phyloP scores from a whole-genome alignment of 805 yeast genomes.

The Metschnikowia dekortorum region DNA sequence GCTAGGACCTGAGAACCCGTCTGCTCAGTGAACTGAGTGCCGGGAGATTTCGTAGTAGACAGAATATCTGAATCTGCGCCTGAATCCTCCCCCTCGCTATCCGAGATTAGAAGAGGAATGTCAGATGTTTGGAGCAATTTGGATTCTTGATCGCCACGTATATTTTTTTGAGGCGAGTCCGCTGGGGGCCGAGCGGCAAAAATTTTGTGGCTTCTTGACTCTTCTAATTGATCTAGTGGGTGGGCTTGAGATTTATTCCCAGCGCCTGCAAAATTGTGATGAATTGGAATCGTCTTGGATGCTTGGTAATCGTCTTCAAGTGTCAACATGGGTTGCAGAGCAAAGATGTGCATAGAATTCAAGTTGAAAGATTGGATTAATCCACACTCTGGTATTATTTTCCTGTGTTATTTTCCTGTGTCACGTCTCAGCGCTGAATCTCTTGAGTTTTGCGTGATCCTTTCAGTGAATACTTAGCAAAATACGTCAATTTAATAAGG shows the following conservation, averaged over 20 bases:
- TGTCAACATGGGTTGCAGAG: slow-evolving; percentile 10
- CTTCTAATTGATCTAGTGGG: neutral
- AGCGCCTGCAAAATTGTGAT: slow-evolving; percentile 1
- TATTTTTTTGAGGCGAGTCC: neutral
- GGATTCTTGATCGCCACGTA: neutral
- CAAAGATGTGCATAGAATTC: neutral
- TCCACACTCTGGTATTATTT: neutral
- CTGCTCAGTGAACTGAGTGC: slow-evolving; percentile 3
- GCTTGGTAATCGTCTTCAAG: slow-evolving; percentile 9
- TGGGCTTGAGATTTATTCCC: neutral
- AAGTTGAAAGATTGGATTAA: neutral
- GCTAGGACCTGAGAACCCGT: slow-evolving; percentile 5
- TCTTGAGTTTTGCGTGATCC: slow-evolving; percentile 6
- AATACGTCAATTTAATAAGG: neutral
- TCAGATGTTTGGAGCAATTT: slow-evolving; percentile 14
- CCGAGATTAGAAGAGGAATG: slow-evolving; percentile 31
- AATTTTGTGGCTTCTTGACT: neutral
- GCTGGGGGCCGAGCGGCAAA: neutral
- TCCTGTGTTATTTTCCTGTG: too few relatives aligned
- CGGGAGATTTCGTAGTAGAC: slow-evolving; percentile 5
- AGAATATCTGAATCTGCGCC: slow-evolving; percentile 25
- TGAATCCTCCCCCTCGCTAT: slow-evolving; percentile 25
- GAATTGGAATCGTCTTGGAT: slow-evolving; percentile 6
- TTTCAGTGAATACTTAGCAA: slow-evolving; percentile 5
- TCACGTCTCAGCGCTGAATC: neutral